These are phyloP conservation scores for Solanum phureja DNA, from an alignment of 257 asterid genomes.

Conservation along the genomic window DNA sequence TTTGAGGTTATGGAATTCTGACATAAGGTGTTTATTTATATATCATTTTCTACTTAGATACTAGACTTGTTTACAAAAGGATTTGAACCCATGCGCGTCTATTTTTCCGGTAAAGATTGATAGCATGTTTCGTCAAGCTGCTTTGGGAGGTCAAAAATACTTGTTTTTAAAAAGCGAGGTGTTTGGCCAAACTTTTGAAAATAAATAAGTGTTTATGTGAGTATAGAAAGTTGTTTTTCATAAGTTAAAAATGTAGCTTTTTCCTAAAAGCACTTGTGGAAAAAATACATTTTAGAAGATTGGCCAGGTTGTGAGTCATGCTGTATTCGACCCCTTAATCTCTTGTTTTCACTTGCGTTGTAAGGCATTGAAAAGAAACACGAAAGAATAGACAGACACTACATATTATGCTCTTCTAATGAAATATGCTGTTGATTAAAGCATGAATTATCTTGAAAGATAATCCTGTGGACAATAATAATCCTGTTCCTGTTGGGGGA, in stretches of 20 bases:
- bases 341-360: not conserved
- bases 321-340: not conserved
- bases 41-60: not conserved
- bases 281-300: not conserved
- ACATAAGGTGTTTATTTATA: not conserved
- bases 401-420: not conserved
- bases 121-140: not conserved
- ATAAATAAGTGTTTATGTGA: not conserved
- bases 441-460: not conserved
- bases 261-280: not conserved
- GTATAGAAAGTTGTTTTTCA: not conserved
- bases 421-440: not conserved
- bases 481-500: not conserved
- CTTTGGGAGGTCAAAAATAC: not conserved
- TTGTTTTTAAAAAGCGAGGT: not conserved
- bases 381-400: too few species aligned
- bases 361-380: too few species aligned
- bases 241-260: not conserved
- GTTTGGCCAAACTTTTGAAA: not conserved
- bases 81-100: not conserved
- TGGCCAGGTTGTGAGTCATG: not conserved
- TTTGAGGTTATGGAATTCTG: not conserved
- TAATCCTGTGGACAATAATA: not conserved
- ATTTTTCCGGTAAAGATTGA: not conserved
- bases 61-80: not conserved